These are phyloP conservation scores for Rhodotorula sp. DNA, from an alignment of 1,284 basidiomycete genomes.

Conservation along the genomic window DNA sequence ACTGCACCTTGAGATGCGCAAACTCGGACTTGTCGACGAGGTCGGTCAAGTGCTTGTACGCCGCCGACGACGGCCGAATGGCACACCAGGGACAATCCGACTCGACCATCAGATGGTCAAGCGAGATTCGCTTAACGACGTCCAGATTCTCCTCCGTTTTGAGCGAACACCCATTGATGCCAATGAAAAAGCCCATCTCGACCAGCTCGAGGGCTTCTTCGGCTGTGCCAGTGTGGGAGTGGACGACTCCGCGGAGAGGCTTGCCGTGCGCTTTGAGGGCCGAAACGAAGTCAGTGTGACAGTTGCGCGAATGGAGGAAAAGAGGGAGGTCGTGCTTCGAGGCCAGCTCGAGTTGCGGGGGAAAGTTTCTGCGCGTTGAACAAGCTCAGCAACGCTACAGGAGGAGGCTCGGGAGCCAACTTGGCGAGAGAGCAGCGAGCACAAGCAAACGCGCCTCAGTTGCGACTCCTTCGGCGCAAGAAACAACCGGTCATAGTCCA, in stretches of 20 bases:
- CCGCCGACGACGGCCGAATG: conserved; percentile 73
- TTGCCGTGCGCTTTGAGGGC: conserved; percentile 56
- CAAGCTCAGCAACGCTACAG: neutral
- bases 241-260: conserved; percentile 71
- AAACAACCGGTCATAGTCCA: conserved; percentile 81
- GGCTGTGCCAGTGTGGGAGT: conserved; percentile 75
- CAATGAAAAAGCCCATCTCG: conserved; percentile 9
- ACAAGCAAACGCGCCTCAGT: neutral
- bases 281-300: conserved; percentile 68
- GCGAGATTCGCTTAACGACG: conserved; percentile 62
- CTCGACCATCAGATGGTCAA: conserved; percentile 71
- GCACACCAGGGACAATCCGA: conserved; percentile 56
- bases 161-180: conserved; percentile 76
- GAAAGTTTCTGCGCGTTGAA: conserved; percentile 58
- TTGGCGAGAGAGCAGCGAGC: neutral
- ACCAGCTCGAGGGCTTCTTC: conserved; percentile 71
- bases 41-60: conserved; percentile 59
- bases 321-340: conserved; percentile 72
- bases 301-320: conserved; percentile 70
- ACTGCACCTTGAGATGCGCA: neutral
- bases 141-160: conserved; percentile 73
- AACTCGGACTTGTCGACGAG: conserved; percentile 45
- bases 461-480: conserved; percentile 57
- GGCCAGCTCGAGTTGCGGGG: conserved; percentile 67
- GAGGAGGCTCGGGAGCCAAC: neutral